These are phyloP conservation scores for Zelopaecilomyces penicillatus DNA, from an alignment of 2,329 filamentous ascomycete genomes.

Conservation along the genomic window DNA sequence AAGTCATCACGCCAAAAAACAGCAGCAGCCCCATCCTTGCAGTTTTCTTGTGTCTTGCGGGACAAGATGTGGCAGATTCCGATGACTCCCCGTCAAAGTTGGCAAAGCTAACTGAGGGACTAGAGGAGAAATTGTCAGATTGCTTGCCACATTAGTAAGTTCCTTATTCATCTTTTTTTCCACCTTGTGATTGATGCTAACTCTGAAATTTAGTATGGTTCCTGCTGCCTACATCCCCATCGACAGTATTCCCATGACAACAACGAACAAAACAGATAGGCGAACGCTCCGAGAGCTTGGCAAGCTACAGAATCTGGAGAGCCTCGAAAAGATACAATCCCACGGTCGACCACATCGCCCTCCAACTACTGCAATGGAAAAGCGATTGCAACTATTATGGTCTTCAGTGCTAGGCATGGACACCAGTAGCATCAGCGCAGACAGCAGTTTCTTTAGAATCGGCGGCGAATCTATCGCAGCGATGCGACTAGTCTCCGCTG, in stretches of 20 bases:
- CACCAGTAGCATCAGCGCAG: background rate
- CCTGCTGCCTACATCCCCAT: conserved; percentile 4
- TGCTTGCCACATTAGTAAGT: conserved; percentile 6
- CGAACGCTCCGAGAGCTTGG: conserved; percentile 1
- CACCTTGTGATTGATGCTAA: background rate
- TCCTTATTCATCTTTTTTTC: background rate
- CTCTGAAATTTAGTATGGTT: conserved; percentile 3
- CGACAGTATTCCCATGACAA: conserved; percentile 4
- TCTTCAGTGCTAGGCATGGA: conserved; percentile 1
- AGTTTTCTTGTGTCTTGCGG: conserved; percentile 2
- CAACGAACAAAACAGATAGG: conserved; percentile 5
- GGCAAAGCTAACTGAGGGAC: conserved; percentile 1
- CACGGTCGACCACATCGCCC: background rate
- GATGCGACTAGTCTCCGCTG: conserved; percentile 5
- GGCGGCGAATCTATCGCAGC: conserved; percentile 6
- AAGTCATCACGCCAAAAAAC: conserved; percentile 3
- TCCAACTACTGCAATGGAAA: background rate
- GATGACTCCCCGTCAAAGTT: background rate
- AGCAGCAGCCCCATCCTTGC: conserved; percentile 3
- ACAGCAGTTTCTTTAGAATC: conserved; percentile 2
- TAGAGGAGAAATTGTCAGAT: conserved; percentile 3
- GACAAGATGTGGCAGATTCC: background rate
- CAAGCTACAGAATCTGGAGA: conserved; percentile 2
- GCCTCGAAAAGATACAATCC: conserved; percentile 1
- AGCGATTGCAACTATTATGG: background rate